phyloP scores from a whole-genome alignment of 495 filamentous ascomycete species.

The Neohortaea acidophila region DNA sequence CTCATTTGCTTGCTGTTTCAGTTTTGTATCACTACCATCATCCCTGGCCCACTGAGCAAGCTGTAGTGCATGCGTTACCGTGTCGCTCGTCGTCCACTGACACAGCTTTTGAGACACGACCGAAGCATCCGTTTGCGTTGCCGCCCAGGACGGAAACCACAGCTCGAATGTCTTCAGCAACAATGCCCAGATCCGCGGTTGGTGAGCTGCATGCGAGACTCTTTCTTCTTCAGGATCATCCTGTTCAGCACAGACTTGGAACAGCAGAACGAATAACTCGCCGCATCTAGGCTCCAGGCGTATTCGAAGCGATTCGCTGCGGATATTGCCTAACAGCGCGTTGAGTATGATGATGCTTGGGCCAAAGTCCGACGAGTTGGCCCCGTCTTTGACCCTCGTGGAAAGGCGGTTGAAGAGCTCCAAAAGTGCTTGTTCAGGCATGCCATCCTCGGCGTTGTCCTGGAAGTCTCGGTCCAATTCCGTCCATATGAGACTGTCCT shows the following conservation, averaged over 20 bases:
- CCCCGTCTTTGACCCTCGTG: neutral
- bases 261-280: neutral
- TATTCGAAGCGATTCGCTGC: neutral
- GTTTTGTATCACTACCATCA: no score
- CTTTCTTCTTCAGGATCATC: neutral
- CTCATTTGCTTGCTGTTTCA: no score
- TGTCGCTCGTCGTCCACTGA: neutral
- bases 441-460: slow-evolving; percentile 1
- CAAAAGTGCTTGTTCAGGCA: slow-evolving; percentile 3
- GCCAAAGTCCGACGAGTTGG: neutral
- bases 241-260: neutral
- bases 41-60: neutral
- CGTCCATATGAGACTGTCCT: slow-evolving; percentile 1
- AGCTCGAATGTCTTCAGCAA: neutral
- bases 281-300: neutral
- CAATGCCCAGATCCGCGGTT: neutral
- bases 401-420: slow-evolving; percentile 3
- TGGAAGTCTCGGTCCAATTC: slow-evolving; percentile 1
- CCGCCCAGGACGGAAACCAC: slow-evolving; percentile 5
- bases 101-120: neutral
- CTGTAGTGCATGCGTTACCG: neutral
- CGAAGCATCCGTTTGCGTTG: neutral
- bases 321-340: neutral
- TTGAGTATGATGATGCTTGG: slow-evolving; percentile 2
- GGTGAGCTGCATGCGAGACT: neutral